Conservation (phyloP, 306 rosid genomes). For the Lagenaria siceraria region DNA sequence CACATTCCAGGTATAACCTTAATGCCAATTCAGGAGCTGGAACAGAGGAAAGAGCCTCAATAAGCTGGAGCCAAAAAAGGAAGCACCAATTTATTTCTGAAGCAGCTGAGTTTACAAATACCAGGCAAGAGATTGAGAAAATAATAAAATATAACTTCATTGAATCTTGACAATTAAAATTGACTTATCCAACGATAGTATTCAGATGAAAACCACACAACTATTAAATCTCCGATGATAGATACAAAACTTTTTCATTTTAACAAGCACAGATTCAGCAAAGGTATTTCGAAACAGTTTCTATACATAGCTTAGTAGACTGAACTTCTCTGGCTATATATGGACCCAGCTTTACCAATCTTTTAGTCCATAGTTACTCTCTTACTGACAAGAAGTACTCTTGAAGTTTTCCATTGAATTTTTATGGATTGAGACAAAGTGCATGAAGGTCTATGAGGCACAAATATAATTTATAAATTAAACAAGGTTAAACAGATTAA, state of each 20-base stretch:
- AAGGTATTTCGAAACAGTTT: neutral
- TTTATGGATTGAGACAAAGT: neutral
- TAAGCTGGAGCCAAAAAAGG: slow-evolving; percentile 18
- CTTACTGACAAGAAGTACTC: neutral
- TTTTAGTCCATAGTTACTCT: neutral
- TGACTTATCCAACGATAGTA: neutral
- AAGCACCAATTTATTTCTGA: neutral
- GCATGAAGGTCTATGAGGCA: neutral
- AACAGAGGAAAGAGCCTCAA: slow-evolving; percentile 31
- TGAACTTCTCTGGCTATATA: neutral
- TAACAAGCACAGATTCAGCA: neutral
- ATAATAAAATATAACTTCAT: neutral
- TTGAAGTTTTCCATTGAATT: neutral
- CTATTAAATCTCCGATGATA: neutral
- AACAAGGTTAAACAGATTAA: neutral
- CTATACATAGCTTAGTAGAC: neutral
- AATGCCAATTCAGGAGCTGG: slow-evolving; percentile 36
- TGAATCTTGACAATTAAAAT: neutral
- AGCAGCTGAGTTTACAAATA: neutral
- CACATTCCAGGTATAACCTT: slow-evolving; percentile 39
- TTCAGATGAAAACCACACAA: neutral
- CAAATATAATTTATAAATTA: neutral
- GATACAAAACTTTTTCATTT: neutral
- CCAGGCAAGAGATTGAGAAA: neutral
- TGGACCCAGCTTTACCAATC: neutral